Conservation (phyloP, 352 stramenopile genomes). For the Thalassiosira sp. region DNA sequence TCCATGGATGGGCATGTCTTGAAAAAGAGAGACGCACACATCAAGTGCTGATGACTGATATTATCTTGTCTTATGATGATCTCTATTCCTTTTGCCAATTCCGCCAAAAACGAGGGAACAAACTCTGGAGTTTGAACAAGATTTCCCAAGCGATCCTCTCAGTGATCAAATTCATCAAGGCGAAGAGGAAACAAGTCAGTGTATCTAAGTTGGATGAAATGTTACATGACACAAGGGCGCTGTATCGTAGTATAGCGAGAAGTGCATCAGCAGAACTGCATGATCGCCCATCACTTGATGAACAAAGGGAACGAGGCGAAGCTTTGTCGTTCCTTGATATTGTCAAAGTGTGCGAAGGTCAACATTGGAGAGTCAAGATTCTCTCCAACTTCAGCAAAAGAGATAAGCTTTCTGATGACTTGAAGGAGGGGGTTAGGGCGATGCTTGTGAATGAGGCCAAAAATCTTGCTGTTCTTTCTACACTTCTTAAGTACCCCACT, state of each 20-base stretch:
- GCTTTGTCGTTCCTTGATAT: background rate
- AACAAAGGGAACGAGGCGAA: background rate
- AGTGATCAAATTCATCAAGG: background rate
- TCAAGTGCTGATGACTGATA: background rate
- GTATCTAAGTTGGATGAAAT: background rate
- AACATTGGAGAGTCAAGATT: background rate
- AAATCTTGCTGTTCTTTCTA: background rate
- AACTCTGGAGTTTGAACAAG: conserved; percentile 3
- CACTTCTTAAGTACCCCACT: background rate
- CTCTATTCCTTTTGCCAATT: conserved; percentile 1
- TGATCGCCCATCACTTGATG: background rate
- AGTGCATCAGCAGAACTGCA: background rate
- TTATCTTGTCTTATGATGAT: background rate
- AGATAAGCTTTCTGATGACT: background rate
- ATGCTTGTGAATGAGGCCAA: background rate
- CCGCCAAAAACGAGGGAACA: background rate
- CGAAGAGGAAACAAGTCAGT: background rate
- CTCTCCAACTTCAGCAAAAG: background rate
- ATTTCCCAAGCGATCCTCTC: background rate
- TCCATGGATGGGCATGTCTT: background rate
- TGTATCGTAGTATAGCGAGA: background rate
- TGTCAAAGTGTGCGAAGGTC: background rate
- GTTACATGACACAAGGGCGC: background rate
- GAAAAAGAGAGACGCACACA: background rate
- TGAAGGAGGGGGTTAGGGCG: background rate